Conservation (phyloP, 306 rosid genomes). For the Oemleria cerasiformis region DNA sequence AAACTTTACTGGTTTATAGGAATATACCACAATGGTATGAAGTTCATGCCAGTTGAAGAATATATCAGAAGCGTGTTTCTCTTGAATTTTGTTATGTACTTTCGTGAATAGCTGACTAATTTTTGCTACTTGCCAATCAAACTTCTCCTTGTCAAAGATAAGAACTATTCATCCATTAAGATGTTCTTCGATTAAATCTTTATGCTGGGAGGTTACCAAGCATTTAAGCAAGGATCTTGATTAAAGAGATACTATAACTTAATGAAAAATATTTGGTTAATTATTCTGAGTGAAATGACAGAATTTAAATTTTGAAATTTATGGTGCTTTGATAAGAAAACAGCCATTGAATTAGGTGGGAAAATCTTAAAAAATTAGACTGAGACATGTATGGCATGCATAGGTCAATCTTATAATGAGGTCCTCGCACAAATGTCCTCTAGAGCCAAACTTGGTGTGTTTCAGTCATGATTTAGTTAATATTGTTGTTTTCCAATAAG, state of each 20-base stretch:
- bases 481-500: not conserved
- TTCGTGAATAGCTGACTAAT: not conserved
- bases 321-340: not conserved
- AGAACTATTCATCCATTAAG: not conserved
- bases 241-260: not conserved
- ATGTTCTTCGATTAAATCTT: not conserved
- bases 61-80: not conserved
- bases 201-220: not conserved
- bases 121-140: not conserved
- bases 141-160: not conserved
- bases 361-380: not conserved
- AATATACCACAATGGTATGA: not conserved
- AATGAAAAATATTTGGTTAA: not conserved
- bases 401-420: not conserved
- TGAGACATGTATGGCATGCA: not conserved
- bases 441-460: not conserved
- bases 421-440: not conserved
- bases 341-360: too few species aligned
- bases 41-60: slow-evolving; percentile 4
- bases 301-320: not conserved
- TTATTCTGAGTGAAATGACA: not conserved
- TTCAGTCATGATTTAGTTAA: not conserved
- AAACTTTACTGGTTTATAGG: too few species aligned
- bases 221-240: not conserved
- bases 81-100: not conserved